Percentiles rank a stretch among this genome's conserved stretches.
Conservation (phyloP, 2,329 filamentous ascomycete species). For the Exophiala sp. region DNA sequence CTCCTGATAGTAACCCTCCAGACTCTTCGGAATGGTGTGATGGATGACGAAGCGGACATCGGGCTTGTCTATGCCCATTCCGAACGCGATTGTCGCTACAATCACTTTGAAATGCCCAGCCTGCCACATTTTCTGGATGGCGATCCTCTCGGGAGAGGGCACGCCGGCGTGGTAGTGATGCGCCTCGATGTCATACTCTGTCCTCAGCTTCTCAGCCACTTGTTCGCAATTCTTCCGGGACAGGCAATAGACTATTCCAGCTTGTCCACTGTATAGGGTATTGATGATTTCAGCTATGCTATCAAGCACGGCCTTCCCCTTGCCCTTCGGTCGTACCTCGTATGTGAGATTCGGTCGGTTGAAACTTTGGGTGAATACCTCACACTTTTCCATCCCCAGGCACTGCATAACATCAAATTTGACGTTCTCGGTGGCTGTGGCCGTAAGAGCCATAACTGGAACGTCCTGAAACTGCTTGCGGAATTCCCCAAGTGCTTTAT, state of each 20-base stretch:
- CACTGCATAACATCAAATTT: slow-evolving; percentile 88
- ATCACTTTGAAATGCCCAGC: slow-evolving; percentile 73
- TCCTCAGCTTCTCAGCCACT: slow-evolving; percentile 62
- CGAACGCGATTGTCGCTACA: slow-evolving; percentile 96
- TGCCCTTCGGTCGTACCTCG: slow-evolving; percentile 68
- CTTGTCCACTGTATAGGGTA: slow-evolving; percentile 61
- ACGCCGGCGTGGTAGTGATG: slow-evolving; percentile 83
- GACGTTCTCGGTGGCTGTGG: slow-evolving; percentile 89
- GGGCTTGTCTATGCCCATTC: slow-evolving; percentile 99
- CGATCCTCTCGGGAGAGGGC: slow-evolving; percentile 58
- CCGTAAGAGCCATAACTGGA: slow-evolving; percentile 89
- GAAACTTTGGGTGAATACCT: slow-evolving; percentile 85
- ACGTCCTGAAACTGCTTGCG: slow-evolving; percentile 67
- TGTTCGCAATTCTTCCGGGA: slow-evolving; percentile 77
- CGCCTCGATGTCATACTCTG: slow-evolving; percentile 61
- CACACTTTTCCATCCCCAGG: slow-evolving; percentile 71
- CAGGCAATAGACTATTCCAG: slow-evolving; percentile 89
- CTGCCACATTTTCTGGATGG: slow-evolving; percentile 79
- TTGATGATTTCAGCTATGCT: slow-evolving; percentile 58
- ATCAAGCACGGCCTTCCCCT: slow-evolving; percentile 49
- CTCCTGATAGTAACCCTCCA: slow-evolving; percentile 98
- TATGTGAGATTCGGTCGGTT: slow-evolving; percentile 94
- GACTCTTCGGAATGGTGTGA: slow-evolving; percentile 82
- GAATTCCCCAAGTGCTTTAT: slow-evolving; percentile 75
- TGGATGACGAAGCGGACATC: slow-evolving; percentile 97